phyloP scores from a whole-genome alignment of 768 basidiomycete species.

The Macrocybe gigantea region DNA sequence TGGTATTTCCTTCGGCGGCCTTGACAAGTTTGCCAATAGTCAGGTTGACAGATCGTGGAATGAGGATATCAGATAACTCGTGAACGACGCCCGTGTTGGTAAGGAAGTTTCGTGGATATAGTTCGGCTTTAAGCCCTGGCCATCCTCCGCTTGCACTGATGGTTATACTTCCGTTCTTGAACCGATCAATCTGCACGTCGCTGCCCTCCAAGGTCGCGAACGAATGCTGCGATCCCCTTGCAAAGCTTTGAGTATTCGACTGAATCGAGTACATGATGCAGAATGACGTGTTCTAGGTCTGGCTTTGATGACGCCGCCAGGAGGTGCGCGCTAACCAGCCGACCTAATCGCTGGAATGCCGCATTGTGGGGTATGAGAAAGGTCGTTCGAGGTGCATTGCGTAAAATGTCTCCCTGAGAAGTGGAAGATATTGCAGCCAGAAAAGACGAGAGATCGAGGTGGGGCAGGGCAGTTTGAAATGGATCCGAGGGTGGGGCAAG shows the following conservation, averaged over 20 bases:
- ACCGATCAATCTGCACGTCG: constrained; percentile 64
- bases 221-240: constrained; percentile 63
- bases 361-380: constrained; percentile 83
- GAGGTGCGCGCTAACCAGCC: constrained; percentile 81
- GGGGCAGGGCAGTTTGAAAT: constrained; percentile 73
- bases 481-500: constrained; percentile 79
- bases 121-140: constrained; percentile 58
- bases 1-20: constrained; percentile 85
- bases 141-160: constrained; percentile 74
- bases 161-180: constrained; percentile 43
- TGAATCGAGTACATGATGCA: constrained; percentile 79
- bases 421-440: constrained; percentile 88
- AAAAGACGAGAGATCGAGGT: constrained; percentile 85
- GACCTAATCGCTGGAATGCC: constrained; percentile 85
- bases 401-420: constrained; percentile 65
- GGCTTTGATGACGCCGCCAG: constrained; percentile 70
- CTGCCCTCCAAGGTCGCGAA: constrained; percentile 84
- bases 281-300: constrained; percentile 78
- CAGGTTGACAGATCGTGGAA: constrained; percentile 83
- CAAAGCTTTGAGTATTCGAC: constrained; percentile 66
- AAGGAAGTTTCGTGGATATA: constrained; percentile 61
- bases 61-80: constrained; percentile 75
- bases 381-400: constrained; percentile 62
- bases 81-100: constrained; percentile 91
- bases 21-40: constrained; percentile 86